phyloP scores from a whole-genome alignment of 176 grass and related monocot genomes.

The Canna indica region DNA sequence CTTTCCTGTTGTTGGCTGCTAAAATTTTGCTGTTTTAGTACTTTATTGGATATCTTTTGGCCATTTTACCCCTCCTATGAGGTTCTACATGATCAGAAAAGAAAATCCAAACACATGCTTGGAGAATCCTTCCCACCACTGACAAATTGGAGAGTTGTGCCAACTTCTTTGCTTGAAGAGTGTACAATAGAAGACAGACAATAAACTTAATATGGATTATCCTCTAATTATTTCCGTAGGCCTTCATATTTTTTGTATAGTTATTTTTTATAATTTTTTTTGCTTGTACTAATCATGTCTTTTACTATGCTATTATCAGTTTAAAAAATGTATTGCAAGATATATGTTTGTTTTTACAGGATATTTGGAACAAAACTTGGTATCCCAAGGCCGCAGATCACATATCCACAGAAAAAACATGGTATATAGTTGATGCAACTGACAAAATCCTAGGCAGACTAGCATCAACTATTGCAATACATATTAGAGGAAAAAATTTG shows the following conservation, averaged over 20 bases:
- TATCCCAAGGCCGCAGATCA: slow-evolving; percentile 95
- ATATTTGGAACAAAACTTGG: slow-evolving; percentile 97
- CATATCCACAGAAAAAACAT: slow-evolving; percentile 78
- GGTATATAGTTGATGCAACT: slow-evolving; percentile 91
- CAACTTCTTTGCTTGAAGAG: background rate
- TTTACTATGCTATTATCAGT: background rate
- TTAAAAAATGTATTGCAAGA: background rate
- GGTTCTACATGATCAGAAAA: background rate
- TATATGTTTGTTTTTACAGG: slow-evolving; percentile 29
- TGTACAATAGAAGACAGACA: background rate
- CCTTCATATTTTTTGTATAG: background rate
- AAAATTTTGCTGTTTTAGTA: background rate
- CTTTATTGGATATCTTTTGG: background rate
- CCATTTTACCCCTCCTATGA: background rate
- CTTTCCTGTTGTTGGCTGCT: background rate
- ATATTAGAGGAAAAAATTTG: slow-evolving; percentile 96
- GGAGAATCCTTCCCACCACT: background rate
- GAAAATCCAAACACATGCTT: background rate
- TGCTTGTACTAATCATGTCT: background rate
- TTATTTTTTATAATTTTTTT: background rate
- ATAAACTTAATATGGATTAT: background rate
- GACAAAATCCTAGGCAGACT: slow-evolving; percentile 92
- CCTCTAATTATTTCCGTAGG: background rate
- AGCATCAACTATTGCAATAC: slow-evolving; percentile 86
- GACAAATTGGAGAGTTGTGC: background rate